Percentiles rank a stretch among this genome's conserved stretches.
These are phyloP conservation scores for Cryptococcus hybrid DNA, from an alignment of 1,284 basidiomycete genomes.

Conservation along the genomic window DNA sequence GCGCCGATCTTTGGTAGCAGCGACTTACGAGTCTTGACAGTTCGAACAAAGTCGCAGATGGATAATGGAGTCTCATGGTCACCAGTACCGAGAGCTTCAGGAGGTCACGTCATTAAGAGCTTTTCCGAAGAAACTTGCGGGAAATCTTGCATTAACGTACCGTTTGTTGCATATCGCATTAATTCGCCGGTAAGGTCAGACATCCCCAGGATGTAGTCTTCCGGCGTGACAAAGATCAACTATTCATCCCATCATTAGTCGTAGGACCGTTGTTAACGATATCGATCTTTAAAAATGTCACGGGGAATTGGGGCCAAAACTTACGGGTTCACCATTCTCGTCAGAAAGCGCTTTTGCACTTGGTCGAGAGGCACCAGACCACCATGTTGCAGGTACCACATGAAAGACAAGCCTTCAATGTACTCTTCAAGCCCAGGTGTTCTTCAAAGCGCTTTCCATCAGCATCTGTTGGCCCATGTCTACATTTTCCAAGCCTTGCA, in stretches of 20 bases:
- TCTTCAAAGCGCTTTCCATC: constrained; percentile 16
- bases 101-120: not conserved
- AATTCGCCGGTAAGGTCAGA: constrained; percentile 94
- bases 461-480: not conserved
- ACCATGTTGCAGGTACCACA: constrained; percentile 76
- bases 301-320: constrained; percentile 31
- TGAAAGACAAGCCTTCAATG: constrained; percentile 88
- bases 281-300: too few relatives aligned
- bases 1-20: not conserved
- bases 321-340: constrained; percentile 60
- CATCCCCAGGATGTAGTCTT: constrained; percentile 88
- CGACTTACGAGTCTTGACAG: constrained; percentile 66
- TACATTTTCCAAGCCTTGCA: not conserved
- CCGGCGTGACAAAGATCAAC: constrained; percentile 65
- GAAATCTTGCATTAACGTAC: constrained; percentile 15
- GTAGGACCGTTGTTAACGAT: too few relatives aligned
- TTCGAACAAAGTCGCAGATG: constrained; percentile 73
- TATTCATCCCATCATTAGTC: constrained; percentile 4
- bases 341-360: constrained; percentile 66
- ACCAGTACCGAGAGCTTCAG: constrained; percentile 58
- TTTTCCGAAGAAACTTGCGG: not conserved
- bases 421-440: constrained; percentile 74
- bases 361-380: constrained; percentile 67
- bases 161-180: constrained; percentile 86
- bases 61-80: constrained; percentile 66